Conservation (phyloP, 257 asterid genomes). For the Rhazya stricta region DNA sequence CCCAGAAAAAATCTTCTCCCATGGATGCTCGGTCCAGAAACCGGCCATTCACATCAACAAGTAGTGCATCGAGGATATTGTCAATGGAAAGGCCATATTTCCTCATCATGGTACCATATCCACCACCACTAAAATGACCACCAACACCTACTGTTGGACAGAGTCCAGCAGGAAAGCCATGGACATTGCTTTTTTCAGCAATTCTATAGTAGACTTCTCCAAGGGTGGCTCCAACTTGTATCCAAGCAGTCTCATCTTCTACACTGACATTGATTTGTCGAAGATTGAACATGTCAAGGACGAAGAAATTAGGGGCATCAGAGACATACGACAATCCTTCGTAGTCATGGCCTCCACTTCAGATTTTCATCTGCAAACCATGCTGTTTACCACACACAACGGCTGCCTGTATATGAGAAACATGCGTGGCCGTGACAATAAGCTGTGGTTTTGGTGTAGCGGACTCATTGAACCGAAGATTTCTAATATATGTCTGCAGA, state of each 20-base stretch:
- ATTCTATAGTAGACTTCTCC: conserved; percentile 23
- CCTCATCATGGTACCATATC: conserved; percentile 22
- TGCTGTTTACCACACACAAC: conserved; percentile 14
- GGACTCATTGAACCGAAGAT: conserved; percentile 18
- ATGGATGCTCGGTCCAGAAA: conserved; percentile 10
- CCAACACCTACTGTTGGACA: conserved; percentile 24
- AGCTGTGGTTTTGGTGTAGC: conserved; percentile 16
- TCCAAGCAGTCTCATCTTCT: conserved; percentile 16
- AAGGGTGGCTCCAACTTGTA: conserved; percentile 20
- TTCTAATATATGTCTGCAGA: conserved; percentile 19
- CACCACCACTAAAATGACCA: conserved; percentile 21
- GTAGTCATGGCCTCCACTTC: conserved; percentile 27
- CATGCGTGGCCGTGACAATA: conserved; percentile 16
- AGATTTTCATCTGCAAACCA: conserved; percentile 9
- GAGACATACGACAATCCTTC: conserved; percentile 24
- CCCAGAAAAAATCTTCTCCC: conserved; percentile 27
- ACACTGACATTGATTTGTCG: conserved; percentile 9
- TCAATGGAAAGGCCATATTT: conserved; percentile 19
- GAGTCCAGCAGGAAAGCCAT: conserved; percentile 22
- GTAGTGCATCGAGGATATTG: conserved; percentile 13
- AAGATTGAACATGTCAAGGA: conserved; percentile 24
- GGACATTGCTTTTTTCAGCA: conserved; percentile 15
- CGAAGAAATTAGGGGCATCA: conserved; percentile 1
- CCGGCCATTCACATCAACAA: conserved; percentile 15
- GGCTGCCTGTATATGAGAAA: conserved; percentile 20